Evolutionary conservation across 208 protist species (phyloP).

Genomic region (Leishmania aethiopica): DNA sequence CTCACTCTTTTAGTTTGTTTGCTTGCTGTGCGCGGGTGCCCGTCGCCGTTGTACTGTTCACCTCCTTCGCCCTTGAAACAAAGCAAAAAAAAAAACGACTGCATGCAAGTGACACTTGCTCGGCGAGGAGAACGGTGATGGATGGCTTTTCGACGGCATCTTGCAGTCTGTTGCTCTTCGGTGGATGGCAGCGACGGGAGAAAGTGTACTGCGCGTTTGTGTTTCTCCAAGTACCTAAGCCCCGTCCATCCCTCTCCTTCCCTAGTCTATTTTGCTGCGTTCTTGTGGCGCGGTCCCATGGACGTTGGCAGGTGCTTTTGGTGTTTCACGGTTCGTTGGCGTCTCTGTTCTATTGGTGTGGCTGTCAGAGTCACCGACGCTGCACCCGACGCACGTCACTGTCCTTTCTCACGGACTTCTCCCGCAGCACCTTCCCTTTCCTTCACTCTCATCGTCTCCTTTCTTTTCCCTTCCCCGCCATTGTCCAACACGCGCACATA

Average conservation of each 20-base stretch:
- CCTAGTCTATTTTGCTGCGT: background rate
- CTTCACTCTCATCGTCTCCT: slow-evolving; percentile 16
- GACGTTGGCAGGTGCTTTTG: slow-evolving; percentile 1
- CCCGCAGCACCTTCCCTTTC: background rate
- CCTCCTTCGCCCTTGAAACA: background rate
- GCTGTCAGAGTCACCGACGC: background rate
- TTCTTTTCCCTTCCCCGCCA: slow-evolving; percentile 1
- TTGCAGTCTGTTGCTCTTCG: background rate
- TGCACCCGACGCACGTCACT: background rate
- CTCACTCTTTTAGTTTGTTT: background rate
- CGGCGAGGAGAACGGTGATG: no score
- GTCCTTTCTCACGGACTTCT: slow-evolving; percentile 14
- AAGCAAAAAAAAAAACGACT: background rate
- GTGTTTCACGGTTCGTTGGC: slow-evolving; percentile 9
- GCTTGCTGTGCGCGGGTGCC: background rate
- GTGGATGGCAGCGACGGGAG: background rate
- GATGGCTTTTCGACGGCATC: no score
- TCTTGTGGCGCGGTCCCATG: background rate
- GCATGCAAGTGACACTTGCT: background rate
- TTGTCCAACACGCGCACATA: background rate
- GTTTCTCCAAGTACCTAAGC: background rate
- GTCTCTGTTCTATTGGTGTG: background rate
- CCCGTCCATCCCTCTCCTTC: no score
- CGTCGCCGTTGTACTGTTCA: background rate
- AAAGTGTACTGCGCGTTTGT: background rate